Evolutionary conservation across 1,139 yeast genomes (phyloP).

Genomic region (Taphrina pruni): DNA sequence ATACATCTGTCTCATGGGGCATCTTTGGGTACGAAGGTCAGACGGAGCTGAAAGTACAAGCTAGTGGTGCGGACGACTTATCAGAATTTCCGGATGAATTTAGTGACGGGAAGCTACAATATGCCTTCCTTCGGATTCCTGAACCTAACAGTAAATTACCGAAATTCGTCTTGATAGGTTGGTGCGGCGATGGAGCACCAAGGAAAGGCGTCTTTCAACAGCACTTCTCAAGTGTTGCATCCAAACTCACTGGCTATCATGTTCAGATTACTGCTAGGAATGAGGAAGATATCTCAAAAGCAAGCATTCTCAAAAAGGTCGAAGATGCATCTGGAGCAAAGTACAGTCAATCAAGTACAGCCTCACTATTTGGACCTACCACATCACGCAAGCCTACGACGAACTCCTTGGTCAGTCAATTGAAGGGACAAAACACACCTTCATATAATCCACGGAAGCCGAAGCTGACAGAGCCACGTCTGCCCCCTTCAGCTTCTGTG

Average conservation of each 20-base stretch:
- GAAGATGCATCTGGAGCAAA: conserved; percentile 96
- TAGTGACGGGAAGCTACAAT: conserved; percentile 87
- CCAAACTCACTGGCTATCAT: conserved; percentile 71
- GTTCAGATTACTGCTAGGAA: conserved; percentile 97
- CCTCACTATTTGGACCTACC: conserved; percentile 53
- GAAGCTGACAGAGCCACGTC: conserved; percentile 47
- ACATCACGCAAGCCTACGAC: conserved; percentile 48
- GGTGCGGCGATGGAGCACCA: conserved; percentile 72
- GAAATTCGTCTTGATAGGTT: conserved; percentile 83
- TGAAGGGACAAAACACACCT: conserved; percentile 46
- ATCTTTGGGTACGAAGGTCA: conserved; percentile 55
- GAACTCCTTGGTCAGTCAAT: conserved; percentile 49
- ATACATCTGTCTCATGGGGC: conserved; percentile 55
- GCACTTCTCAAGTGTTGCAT: conserved; percentile 55
- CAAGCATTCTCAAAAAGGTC: conserved; percentile 74
- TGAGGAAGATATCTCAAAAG: conserved; percentile 81
- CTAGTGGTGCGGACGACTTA: conserved; percentile 61
- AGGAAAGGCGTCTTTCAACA: conserved; percentile 56
- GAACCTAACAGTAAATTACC: conserved; percentile 89
- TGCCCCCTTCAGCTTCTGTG: conserved; percentile 46
- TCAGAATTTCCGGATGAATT: conserved; percentile 80
- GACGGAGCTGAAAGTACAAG: conserved; percentile 49
- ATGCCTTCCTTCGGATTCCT: conserved; percentile 83
- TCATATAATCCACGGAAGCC: conserved; percentile 46
- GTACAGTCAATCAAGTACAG: conserved; percentile 62